These are phyloP conservation scores for Coniella lustricola DNA, from an alignment of 2,329 filamentous ascomycete genomes.

Conservation along the genomic window DNA sequence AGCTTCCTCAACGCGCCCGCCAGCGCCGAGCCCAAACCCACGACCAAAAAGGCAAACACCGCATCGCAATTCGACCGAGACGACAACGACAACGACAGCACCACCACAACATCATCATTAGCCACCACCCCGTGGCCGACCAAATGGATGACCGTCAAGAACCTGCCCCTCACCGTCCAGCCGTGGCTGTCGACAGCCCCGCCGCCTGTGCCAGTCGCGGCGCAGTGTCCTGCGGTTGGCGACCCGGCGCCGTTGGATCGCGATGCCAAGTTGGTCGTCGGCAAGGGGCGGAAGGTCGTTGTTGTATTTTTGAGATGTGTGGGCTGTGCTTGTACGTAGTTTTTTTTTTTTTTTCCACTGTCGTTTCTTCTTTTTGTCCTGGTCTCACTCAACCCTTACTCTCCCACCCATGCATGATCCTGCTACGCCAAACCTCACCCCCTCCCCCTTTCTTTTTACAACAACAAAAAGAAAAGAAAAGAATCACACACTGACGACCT, in stretches of 20 bases:
- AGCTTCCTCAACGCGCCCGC: slow-evolving; percentile 31
- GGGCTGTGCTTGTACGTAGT: slow-evolving; percentile 45
- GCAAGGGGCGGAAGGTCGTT: slow-evolving; percentile 35
- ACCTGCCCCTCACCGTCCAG: slow-evolving; percentile 44
- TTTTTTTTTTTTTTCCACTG: background rate
- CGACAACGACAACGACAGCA: slow-evolving; percentile 15
- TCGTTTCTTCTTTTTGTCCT: background rate
- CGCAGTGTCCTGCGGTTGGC: slow-evolving; percentile 38
- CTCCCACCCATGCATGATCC: too few species aligned
- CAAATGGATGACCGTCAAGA: slow-evolving; percentile 43
- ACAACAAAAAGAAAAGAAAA: background rate
- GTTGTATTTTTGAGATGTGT: slow-evolving; percentile 49
- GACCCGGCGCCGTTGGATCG: slow-evolving; percentile 42
- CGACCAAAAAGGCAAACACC: too few species aligned
- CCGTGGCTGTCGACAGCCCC: slow-evolving; percentile 47
- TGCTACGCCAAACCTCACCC: too few species aligned
- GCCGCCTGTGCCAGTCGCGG: slow-evolving; percentile 38
- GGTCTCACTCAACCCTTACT: background rate
- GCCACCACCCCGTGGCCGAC: slow-evolving; percentile 26
- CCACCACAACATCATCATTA: background rate
- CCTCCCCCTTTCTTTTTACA: background rate
- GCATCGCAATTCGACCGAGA: too few species aligned
- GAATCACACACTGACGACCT: too few species aligned
- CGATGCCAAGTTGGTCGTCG: slow-evolving; percentile 32
- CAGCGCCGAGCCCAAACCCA: slow-evolving; percentile 15